Percentiles rank a stretch among this genome's conserved stretches.
Evolutionary conservation across 768 basidiomycete species (phyloP).

Genomic region (Rhizopogon vesiculosus): DNA sequence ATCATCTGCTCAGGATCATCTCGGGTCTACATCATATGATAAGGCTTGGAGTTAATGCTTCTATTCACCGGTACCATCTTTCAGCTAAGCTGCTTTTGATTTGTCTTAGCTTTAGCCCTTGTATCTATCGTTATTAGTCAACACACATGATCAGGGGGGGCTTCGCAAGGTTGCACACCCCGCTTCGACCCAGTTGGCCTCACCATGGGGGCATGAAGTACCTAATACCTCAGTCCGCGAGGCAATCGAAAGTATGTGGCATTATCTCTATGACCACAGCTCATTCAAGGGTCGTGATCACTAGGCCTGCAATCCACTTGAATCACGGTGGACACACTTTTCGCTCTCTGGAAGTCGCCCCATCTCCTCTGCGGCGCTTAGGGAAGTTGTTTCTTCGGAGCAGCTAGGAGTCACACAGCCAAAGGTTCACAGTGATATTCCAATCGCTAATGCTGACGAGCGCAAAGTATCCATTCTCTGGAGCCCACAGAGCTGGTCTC

Average conservation of each 20-base stretch:
- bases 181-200: background rate
- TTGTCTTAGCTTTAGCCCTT: background rate
- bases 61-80: too few relatives aligned
- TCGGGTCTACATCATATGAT: too few relatives aligned
- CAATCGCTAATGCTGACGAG: constrained; percentile 52
- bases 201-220: background rate
- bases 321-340: background rate
- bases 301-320: background rate
- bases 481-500: constrained; percentile 66
- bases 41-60: too few relatives aligned
- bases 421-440: constrained; percentile 30
- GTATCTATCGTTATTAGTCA: background rate
- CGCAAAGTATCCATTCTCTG: constrained; percentile 66
- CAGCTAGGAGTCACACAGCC: constrained; percentile 20
- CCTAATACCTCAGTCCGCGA: background rate
- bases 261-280: background rate
- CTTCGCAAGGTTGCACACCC: background rate
- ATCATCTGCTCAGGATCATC: too few relatives aligned
- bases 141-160: background rate
- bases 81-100: background rate
- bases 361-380: background rate
- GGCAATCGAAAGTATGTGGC: background rate
- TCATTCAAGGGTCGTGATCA: background rate
- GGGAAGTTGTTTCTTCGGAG: constrained; percentile 18
- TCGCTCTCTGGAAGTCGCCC: background rate